These are phyloP conservation scores for Penicillium turbatum DNA, from an alignment of 495 filamentous ascomycete genomes.

Conservation along the genomic window DNA sequence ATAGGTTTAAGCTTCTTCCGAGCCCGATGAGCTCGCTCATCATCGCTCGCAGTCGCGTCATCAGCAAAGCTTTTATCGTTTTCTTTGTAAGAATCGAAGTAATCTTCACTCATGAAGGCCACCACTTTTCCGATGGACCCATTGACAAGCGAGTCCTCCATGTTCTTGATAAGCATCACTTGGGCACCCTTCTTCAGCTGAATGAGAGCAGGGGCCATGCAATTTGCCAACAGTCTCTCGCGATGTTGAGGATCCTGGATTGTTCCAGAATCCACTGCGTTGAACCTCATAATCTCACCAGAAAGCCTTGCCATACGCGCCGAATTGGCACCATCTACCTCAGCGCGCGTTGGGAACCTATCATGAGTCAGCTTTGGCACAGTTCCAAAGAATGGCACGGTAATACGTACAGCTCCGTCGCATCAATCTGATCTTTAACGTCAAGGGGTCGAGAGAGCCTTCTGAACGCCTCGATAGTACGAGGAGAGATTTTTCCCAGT, in stretches of 20 bases:
- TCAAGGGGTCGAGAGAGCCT: constrained; percentile 62
- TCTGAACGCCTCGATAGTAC: constrained; percentile 68
- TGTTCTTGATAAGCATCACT: constrained; percentile 99
- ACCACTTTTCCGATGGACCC: constrained; percentile 84
- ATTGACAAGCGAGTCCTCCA: constrained; percentile 91
- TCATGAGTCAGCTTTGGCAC: constrained; percentile 27
- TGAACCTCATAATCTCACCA: constrained; percentile 64
- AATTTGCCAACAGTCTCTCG: constrained; percentile 76
- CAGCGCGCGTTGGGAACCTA: constrained; percentile 83
- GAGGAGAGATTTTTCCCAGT: constrained; percentile 67
- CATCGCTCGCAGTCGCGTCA: constrained; percentile 35
- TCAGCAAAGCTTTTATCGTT: constrained; percentile 51
- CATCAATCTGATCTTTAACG: constrained; percentile 73
- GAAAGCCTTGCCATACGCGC: constrained; percentile 65
- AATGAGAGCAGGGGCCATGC: constrained; percentile 81
- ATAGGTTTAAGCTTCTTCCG: constrained; percentile 48
- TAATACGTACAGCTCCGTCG: constrained; percentile 72
- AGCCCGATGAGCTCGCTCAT: constrained; percentile 40
- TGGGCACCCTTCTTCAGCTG: constrained; percentile 87
- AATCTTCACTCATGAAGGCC: constrained; percentile 79
- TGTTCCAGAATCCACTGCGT: constrained; percentile 69
- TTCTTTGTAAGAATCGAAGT: constrained; percentile 61
- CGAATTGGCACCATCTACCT: constrained; percentile 85
- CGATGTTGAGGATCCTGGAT: constrained; percentile 61
- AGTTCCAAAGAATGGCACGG: neutral